Conservation (phyloP, 257 asterid species). For the Solanum gracilifrons region DNA sequence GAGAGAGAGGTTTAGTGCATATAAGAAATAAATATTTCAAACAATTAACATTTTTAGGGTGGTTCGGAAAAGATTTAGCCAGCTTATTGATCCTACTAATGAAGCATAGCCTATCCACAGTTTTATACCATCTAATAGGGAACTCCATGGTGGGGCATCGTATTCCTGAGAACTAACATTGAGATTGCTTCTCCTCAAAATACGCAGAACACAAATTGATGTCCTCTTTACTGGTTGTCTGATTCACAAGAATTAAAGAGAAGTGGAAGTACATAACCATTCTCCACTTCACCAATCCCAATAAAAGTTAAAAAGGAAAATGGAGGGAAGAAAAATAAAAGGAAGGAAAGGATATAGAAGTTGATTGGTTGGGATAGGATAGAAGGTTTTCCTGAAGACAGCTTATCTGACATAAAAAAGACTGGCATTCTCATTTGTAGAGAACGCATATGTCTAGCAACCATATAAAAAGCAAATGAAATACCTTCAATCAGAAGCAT, state of each 20-base stretch:
- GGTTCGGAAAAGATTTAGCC: neutral
- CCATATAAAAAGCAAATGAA: neutral
- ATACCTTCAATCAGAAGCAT: conserved; percentile 89
- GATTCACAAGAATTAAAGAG: neutral
- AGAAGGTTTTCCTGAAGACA: neutral
- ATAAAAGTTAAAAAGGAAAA: neutral
- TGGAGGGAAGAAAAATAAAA: neutral
- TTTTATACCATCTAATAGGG: neutral
- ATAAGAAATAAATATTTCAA: neutral
- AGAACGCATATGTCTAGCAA: neutral
- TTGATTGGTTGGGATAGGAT: neutral
- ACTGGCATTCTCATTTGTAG: neutral
- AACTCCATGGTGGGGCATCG: neutral
- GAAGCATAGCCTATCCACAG: neutral
- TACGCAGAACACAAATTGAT: neutral
- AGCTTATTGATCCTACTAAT: neutral
- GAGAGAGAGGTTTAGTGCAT: neutral
- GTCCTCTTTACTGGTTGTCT: neutral
- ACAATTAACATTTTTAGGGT: neutral
- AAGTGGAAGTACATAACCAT: neutral
- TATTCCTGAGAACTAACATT: neutral
- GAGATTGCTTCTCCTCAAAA: neutral
- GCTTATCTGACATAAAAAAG: neutral
- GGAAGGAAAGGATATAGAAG: neutral
- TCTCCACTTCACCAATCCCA: neutral